These are phyloP conservation scores for Saksenaea vasiformis DNA, from an alignment of 371 early-diverging fungal genomes.

Conservation along the genomic window DNA sequence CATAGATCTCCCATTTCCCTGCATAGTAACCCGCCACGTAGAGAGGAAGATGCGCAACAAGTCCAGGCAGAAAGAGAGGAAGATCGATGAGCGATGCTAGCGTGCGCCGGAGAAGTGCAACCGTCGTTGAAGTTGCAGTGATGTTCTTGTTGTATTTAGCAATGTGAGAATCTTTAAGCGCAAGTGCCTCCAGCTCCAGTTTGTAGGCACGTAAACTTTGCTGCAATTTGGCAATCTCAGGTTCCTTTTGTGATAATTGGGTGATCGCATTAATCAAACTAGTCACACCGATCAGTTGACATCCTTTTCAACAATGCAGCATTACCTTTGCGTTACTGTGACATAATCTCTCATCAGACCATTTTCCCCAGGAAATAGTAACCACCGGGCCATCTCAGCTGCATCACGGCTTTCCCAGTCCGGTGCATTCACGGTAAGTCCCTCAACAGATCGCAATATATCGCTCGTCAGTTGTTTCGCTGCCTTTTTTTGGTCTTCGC, in stretches of 20 bases:
- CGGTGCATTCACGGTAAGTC: slow-evolving; percentile 52
- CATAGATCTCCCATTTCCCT: slow-evolving; percentile 52
- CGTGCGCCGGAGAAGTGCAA: slow-evolving; percentile 41
- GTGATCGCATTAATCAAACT: slow-evolving; percentile 50
- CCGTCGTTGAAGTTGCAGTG: slow-evolving; percentile 39
- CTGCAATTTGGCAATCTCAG: slow-evolving; percentile 39
- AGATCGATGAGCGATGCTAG: slow-evolving; percentile 44
- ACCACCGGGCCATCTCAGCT: slow-evolving; percentile 50
- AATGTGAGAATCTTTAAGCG: slow-evolving; percentile 45
- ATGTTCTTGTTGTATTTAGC: slow-evolving; percentile 52
- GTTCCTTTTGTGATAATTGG: slow-evolving; percentile 24
- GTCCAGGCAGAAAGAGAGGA: slow-evolving; percentile 55
- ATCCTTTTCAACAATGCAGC: background rate
- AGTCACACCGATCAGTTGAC: background rate
- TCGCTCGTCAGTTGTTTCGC: slow-evolving; percentile 54
- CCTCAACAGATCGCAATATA: slow-evolving; percentile 35
- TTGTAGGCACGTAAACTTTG: slow-evolving; percentile 46
- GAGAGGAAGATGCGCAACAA: slow-evolving; percentile 55
- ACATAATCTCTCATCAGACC: slow-evolving; percentile 50
- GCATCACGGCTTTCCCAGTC: slow-evolving; percentile 54
- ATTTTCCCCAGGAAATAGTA: slow-evolving; percentile 52
- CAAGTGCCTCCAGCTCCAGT: slow-evolving; percentile 35
- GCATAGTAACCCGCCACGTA: slow-evolving; percentile 53
- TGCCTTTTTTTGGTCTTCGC: slow-evolving; percentile 43
- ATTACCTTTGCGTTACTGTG: slow-evolving; percentile 53